Evolutionary conservation across 148 eudicot genomes (phyloP).

Genomic region (Rhododendron mucronatum): DNA sequence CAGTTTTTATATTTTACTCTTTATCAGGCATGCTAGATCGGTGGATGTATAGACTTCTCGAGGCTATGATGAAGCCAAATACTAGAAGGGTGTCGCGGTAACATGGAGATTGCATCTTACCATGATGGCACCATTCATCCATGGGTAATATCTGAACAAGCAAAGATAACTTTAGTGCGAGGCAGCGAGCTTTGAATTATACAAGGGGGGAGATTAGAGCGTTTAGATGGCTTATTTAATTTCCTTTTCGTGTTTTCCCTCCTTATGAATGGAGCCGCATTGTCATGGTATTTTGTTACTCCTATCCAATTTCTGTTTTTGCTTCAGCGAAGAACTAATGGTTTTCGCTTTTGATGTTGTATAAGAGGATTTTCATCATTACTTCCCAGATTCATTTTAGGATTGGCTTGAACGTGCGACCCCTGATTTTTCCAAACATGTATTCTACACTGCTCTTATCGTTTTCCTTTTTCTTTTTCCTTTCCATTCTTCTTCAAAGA

Average conservation of each 20-base stretch:
- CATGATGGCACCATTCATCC: neutral
- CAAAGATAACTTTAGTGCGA: neutral
- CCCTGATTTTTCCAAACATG: neutral
- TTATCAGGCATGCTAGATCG: constrained; percentile 84
- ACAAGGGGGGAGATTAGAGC: neutral
- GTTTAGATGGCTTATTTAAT: neutral
- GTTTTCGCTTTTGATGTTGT: neutral
- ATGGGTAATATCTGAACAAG: neutral
- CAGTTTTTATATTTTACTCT: neutral
- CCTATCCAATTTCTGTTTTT: neutral
- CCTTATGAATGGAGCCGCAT: neutral
- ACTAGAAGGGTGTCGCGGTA: constrained; percentile 28
- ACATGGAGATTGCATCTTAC: neutral
- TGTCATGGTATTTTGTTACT: neutral
- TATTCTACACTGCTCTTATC: neutral
- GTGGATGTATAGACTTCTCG: constrained; percentile 84
- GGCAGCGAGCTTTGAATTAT: neutral
- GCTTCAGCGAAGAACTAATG: neutral
- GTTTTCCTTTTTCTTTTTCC: neutral
- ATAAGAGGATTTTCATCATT: neutral
- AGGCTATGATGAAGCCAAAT: constrained; percentile 60
- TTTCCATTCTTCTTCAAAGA: neutral
- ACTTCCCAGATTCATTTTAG: neutral
- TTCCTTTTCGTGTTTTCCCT: neutral
- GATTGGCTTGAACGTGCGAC: neutral